These are phyloP conservation scores for Leccinum ochraceum DNA, from an alignment of 768 basidiomycete species.

Conservation along the genomic window DNA sequence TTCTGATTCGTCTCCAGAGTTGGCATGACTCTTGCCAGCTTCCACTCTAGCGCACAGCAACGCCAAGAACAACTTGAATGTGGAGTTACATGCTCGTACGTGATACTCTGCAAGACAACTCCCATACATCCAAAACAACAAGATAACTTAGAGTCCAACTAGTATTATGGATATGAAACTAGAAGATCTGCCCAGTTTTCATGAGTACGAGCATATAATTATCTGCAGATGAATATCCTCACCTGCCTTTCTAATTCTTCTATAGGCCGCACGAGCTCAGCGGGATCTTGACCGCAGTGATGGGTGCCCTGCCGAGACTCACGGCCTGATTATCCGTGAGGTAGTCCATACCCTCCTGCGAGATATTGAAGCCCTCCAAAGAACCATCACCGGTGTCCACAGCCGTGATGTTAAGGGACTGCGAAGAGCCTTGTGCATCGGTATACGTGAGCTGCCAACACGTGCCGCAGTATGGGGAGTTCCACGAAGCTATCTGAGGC, in stretches of 20 bases:
- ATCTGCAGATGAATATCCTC: neutral
- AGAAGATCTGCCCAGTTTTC: neutral
- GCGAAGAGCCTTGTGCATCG: slow-evolving; percentile 25
- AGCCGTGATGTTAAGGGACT: slow-evolving; percentile 49
- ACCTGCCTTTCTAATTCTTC: neutral
- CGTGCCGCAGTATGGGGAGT: slow-evolving; percentile 54
- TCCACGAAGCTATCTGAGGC: slow-evolving; percentile 49
- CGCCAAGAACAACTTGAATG: neutral
- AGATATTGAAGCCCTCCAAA: slow-evolving; percentile 37
- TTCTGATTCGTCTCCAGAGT: neutral
- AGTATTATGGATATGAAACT: neutral
- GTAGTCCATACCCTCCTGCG: slow-evolving; percentile 36
- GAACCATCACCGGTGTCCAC: slow-evolving; percentile 46
- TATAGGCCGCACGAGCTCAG: slow-evolving; percentile 14
- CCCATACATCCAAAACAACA: neutral
- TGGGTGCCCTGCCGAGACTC: slow-evolving; percentile 27
- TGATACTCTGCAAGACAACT: neutral
- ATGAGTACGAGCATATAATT: neutral
- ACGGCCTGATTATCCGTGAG: slow-evolving; percentile 35
- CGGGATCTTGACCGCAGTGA: slow-evolving; percentile 24
- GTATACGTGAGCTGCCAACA: slow-evolving; percentile 62
- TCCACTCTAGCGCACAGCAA: too few relatives aligned
- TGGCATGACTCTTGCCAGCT: neutral
- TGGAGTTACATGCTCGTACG: neutral
- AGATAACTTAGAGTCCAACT: neutral